A percentile compares a stretch with the other conserved stretches of the same genome.
phyloP scores from a whole-genome alignment of 2,329 filamentous ascomycete species.

The Trichoderma cornu-damae region DNA sequence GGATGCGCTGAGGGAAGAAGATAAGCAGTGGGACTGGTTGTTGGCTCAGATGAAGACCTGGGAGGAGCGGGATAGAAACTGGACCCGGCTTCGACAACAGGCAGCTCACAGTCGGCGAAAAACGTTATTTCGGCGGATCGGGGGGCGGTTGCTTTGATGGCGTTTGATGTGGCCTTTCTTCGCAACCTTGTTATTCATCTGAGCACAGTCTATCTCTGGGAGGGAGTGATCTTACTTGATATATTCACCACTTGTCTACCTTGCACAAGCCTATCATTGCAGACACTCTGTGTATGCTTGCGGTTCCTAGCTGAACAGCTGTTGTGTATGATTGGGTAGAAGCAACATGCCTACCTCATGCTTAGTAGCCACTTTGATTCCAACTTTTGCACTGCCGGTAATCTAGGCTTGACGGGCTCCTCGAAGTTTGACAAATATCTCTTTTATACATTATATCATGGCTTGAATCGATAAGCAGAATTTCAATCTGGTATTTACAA shows the following conservation, averaged over 20 bases:
- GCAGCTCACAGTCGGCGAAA: conserved; percentile 33
- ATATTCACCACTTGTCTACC: background rate
- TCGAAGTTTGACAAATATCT: background rate
- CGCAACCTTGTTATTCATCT: background rate
- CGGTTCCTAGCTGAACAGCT: background rate
- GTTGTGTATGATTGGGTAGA: background rate
- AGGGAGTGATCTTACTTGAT: background rate
- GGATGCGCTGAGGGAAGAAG: conserved; percentile 52
- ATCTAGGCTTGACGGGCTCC: background rate
- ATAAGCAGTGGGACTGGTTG: conserved; percentile 57
- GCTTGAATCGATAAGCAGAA: background rate
- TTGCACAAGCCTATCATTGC: background rate
- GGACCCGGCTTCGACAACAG: conserved; percentile 40
- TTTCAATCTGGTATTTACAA: background rate
- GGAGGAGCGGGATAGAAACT: conserved; percentile 48
- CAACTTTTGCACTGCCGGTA: background rate
- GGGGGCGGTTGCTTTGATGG: conserved; percentile 27
- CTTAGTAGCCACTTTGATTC: background rate
- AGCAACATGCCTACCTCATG: background rate
- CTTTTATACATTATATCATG: background rate
- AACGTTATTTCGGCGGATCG: conserved; percentile 40
- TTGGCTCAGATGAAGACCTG: conserved; percentile 47
- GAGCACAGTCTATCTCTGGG: background rate
- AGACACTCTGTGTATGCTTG: background rate
- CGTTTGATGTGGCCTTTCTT: background rate